These are phyloP conservation scores for Harrya chromipes DNA, from an alignment of 768 basidiomycete species.

Conservation along the genomic window DNA sequence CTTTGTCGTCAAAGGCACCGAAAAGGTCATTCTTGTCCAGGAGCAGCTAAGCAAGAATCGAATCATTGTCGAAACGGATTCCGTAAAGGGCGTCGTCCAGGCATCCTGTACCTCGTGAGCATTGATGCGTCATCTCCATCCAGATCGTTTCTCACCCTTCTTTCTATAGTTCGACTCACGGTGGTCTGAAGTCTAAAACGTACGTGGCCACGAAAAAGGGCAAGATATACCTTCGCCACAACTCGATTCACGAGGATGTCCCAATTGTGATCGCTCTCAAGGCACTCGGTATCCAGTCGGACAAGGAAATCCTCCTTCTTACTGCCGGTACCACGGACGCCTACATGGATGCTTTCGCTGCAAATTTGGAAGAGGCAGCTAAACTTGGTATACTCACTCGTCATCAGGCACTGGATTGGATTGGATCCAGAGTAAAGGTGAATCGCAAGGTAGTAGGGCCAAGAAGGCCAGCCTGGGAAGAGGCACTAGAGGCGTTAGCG, in stretches of 20 bases:
- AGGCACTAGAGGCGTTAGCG: constrained; percentile 94
- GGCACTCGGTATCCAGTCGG: constrained; percentile 93
- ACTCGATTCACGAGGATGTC: constrained; percentile 95
- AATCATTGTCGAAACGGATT: constrained; percentile 96
- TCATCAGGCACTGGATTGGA: constrained; percentile 92
- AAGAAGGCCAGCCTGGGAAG: constrained; percentile 84
- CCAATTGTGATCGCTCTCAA: constrained; percentile 96
- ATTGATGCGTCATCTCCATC: not conserved
- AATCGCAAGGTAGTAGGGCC: constrained; percentile 81
- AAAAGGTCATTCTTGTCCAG: constrained; percentile 98
- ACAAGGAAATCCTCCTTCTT: constrained; percentile 94
- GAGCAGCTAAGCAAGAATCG: constrained; percentile 99
- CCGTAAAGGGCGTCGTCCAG: constrained; percentile 84
- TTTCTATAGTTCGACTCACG: constrained; percentile 65
- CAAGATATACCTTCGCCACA: constrained; percentile 95
- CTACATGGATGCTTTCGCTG: constrained; percentile 82
- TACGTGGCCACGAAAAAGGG: constrained; percentile 95
- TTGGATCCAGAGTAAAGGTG: constrained; percentile 89
- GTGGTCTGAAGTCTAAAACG: constrained; percentile 91
- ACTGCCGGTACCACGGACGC: constrained; percentile 90
- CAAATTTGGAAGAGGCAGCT: constrained; percentile 92
- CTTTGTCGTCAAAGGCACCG: constrained; percentile 98
- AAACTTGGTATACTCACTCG: constrained; percentile 88
- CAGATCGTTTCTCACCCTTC: constrained; percentile 9
- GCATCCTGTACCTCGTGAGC: constrained; percentile 95